Conservation (phyloP, 2,329 filamentous ascomycete species). For the Trichoderma cornu-damae region DNA sequence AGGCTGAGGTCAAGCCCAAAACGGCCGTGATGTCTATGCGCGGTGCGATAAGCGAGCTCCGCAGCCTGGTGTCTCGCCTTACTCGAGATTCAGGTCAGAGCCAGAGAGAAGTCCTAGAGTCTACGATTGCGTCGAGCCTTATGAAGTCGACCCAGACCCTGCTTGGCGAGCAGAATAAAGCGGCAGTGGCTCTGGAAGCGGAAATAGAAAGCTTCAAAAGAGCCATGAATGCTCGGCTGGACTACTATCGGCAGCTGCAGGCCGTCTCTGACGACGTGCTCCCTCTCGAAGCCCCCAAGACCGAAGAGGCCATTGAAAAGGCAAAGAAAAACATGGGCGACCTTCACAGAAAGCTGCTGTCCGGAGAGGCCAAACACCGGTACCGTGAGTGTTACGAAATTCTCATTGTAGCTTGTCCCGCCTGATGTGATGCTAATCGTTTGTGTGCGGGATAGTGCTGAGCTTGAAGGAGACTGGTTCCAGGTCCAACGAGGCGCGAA, state of each 20-base stretch:
- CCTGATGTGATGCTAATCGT: neutral
- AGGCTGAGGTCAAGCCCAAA: constrained; percentile 45
- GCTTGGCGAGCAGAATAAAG: constrained; percentile 49
- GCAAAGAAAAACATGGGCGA: constrained; percentile 34
- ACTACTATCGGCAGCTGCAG: constrained; percentile 88
- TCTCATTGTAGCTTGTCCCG: neutral
- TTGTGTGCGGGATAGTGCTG: constrained; percentile 40
- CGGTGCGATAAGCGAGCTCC: constrained; percentile 63
- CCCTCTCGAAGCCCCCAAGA: constrained; percentile 60
- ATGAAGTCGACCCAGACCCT: constrained; percentile 55
- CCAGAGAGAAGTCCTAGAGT: constrained; percentile 60
- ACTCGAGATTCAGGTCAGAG: constrained; percentile 23
- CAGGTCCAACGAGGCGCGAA: constrained; percentile 58
- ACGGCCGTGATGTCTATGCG: constrained; percentile 60
- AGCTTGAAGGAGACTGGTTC: constrained; percentile 54
- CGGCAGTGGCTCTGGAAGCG: constrained; percentile 47
- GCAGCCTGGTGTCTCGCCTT: constrained; percentile 52
- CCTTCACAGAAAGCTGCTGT: constrained; percentile 54
- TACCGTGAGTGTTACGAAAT: constrained; percentile 52
- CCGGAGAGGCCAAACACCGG: constrained; percentile 65
- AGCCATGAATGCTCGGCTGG: constrained; percentile 78
- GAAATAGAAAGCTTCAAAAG: constrained; percentile 72
- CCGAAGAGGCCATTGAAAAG: constrained; percentile 43
- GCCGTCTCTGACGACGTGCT: constrained; percentile 82
- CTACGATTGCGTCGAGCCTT: constrained; percentile 58